Evolutionary conservation across 2,329 filamentous ascomycete species (phyloP), one percentile per base, ranked within the genome.

Genomic region (Teratosphaeriaceae sp.): DNA sequence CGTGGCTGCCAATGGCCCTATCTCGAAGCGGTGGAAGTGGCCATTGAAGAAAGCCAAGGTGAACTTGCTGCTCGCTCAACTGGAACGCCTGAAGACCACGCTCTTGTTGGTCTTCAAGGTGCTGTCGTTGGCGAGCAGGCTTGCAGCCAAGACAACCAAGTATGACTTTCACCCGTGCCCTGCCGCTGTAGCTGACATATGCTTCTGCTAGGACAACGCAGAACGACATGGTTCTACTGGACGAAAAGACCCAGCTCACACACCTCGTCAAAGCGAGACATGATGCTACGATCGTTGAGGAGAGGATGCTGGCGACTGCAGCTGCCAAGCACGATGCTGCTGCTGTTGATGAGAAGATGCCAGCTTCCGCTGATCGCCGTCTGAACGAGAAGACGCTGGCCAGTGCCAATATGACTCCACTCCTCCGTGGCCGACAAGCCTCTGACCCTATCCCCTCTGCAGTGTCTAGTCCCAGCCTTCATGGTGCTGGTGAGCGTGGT

Each of bases 1-100:
- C n/a, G 11, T 15, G 5, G 18, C n/a, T n/a, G n/a, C n/a, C 20
- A 5, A 6, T 7, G n/a, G 5, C 22, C 8, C 6, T 16, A 27
- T 24, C 15, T 11, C 20, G 5, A 27, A 24, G 4, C 20, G 36
- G 8, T 38, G 20, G 36, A 38, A 38, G 22, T 38, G 36, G 36
- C 36, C 36, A 12, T 15, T 38, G 5, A 38, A 38, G 22, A 41
- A 33, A 18, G 23, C 15, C 27, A 41, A 41, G n/a, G 30, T 34
- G 11, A 16, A 33, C 27, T 18, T 23, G 11, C 21, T 41, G 19
- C 39, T 41, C 5, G 39, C 27, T 12, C 27, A 41, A 27, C 19
- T 41, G 16, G 39, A 41, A 19, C 19, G 39, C n/a, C 19, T 41
- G 16, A 41, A 41, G 26, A 41, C 39, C 5, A 41, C 39, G 5